phyloP scores from a whole-genome alignment of 164 flowering plant genomes.

The Vitis rupestris region DNA sequence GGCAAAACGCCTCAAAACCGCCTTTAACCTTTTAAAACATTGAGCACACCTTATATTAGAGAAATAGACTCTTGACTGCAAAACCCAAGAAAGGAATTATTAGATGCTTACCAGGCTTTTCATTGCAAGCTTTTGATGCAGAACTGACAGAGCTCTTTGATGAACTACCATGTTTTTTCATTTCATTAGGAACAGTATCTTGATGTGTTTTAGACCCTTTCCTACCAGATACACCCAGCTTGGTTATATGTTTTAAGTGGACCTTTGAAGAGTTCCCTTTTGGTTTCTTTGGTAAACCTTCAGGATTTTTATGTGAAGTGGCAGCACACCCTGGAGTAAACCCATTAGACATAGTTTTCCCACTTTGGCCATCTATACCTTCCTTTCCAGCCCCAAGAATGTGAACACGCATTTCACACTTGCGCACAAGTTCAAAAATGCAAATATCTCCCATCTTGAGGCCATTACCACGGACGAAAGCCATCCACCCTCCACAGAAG shows the following conservation, averaged over 20 bases:
- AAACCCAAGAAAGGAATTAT: neutral
- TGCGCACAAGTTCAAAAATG: slow-evolving; percentile 57
- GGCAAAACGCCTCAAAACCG: too few species aligned
- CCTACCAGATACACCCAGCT: slow-evolving; percentile 10
- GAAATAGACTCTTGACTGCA: neutral
- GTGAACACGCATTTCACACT: slow-evolving; percentile 52
- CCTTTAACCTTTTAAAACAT: too few species aligned
- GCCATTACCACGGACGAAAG: slow-evolving; percentile 55
- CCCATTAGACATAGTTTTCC: slow-evolving; percentile 6
- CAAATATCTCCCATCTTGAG: slow-evolving; percentile 52
- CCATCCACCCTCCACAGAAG: slow-evolving; percentile 67
- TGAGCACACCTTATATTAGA: neutral
- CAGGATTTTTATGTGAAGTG: slow-evolving; percentile 4
- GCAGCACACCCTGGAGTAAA: slow-evolving; percentile 2
- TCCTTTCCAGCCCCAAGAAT: slow-evolving; percentile 38
- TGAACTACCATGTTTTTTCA: slow-evolving; percentile 14
- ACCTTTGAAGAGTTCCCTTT: slow-evolving; percentile 14
- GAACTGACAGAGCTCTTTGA: slow-evolving; percentile 11
- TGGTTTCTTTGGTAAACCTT: slow-evolving; percentile 21
- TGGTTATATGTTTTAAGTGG: slow-evolving; percentile 14
- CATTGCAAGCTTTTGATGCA: slow-evolving; percentile 10
- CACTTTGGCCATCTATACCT: slow-evolving; percentile 13
- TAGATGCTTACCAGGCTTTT: slow-evolving; percentile 19
- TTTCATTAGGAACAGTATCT: slow-evolving; percentile 7
- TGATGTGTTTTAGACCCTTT: slow-evolving; percentile 15